Evolutionary conservation across 331 rosid genomes (phyloP).

Genomic region (Malus hybrid): DNA sequence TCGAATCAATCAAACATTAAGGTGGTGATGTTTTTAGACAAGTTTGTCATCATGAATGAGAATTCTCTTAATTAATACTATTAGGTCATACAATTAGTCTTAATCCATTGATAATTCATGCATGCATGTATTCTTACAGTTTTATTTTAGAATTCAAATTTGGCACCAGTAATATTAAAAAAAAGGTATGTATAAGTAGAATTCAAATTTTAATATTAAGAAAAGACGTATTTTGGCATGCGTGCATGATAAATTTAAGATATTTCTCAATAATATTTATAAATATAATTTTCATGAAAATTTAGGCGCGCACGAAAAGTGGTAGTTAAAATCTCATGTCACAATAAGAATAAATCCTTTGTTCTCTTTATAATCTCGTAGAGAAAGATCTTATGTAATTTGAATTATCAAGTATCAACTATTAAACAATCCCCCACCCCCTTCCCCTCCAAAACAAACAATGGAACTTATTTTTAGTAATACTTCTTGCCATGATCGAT

Average conservation of each 20-base stretch:
- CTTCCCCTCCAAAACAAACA: background rate
- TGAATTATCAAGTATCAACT: background rate
- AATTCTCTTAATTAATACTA: background rate
- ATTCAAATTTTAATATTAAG: too few relatives aligned
- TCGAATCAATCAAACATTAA: slow-evolving; percentile 5
- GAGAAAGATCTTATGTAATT: background rate
- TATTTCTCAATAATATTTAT: too few relatives aligned
- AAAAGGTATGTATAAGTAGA: too few relatives aligned
- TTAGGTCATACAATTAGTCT: background rate
- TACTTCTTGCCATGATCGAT: background rate
- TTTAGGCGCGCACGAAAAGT: background rate
- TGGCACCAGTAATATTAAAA: too few relatives aligned
- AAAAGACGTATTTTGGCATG: background rate
- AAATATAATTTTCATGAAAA: too few relatives aligned
- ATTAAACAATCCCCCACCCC: background rate
- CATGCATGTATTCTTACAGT: background rate
- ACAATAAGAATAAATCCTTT: background rate
- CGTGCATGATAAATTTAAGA: background rate
- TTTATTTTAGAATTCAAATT: too few relatives aligned
- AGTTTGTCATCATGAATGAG: background rate
- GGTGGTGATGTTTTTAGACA: background rate
- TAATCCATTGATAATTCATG: background rate
- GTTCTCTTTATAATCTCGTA: background rate
- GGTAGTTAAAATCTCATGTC: background rate
- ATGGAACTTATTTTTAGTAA: background rate